Conservation (phyloP, 169 alveolate species). For the Plasmodium vivax region DNA sequence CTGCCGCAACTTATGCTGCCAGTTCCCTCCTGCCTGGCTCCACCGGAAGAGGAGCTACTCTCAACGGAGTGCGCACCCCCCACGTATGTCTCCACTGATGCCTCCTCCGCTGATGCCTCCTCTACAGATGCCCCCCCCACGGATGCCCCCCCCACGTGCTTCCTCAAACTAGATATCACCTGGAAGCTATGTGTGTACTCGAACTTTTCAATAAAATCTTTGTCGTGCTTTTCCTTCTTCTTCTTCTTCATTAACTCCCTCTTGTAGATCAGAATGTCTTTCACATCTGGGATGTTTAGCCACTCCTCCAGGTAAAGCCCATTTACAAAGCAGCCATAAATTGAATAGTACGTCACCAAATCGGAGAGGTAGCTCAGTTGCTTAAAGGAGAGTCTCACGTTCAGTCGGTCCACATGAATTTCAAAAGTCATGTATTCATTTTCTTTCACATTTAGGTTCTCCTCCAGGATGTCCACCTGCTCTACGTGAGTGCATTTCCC, state of each 20-base stretch:
- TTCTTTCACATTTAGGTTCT: constrained; percentile 48
- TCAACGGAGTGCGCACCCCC: not conserved
- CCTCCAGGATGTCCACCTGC: constrained; percentile 30
- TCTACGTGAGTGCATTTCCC: not conserved
- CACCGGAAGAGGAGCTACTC: not conserved
- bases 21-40: not conserved
- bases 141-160: not conserved
- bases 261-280: constrained; percentile 38
- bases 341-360: constrained; percentile 9
- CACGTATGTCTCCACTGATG: too few relatives aligned
- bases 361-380: constrained; percentile 21
- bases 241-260: constrained; percentile 36
- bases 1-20: not conserved
- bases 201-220: constrained; percentile 52
- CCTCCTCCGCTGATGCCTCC: constrained; percentile 9
- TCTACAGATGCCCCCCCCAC: not conserved
- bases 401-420: constrained; percentile 6
- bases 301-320: constrained; percentile 39
- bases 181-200: constrained; percentile 64
- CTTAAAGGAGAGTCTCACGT: constrained; percentile 21
- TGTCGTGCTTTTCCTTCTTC: constrained; percentile 62
- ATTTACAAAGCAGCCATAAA: constrained; percentile 41
- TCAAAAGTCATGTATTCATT: constrained; percentile 60
- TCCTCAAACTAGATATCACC: constrained; percentile 34
- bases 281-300: constrained; percentile 46